These are phyloP conservation scores for Cytospora piceicola DNA, from an alignment of 2,329 filamentous ascomycete genomes.

Conservation along the genomic window DNA sequence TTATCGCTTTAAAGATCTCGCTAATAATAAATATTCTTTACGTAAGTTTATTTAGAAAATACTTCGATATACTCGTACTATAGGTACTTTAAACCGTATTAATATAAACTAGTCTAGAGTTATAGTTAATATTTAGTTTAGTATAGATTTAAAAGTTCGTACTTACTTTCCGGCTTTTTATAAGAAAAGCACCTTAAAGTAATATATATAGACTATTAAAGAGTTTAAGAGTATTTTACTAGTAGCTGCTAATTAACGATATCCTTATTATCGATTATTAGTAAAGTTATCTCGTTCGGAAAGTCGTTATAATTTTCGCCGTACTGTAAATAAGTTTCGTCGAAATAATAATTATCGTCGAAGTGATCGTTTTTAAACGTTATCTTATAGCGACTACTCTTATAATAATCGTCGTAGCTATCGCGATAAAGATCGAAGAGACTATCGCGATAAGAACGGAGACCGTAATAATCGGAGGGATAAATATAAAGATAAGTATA, in stretches of 20 bases:
- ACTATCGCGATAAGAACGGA: neutral
- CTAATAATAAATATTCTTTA: too few species aligned
- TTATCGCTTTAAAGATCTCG: too few species aligned
- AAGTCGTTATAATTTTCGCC: neutral
- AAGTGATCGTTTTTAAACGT: neutral
- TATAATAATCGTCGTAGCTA: neutral
- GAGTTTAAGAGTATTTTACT: neutral
- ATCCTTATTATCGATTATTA: neutral
- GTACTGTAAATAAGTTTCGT: neutral
- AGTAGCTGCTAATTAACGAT: neutral
- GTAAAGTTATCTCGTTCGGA: neutral
- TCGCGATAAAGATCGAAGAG: neutral
- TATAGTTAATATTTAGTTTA: neutral
- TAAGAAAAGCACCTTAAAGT: neutral
- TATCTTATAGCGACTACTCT: neutral
- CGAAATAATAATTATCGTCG: too few species aligned
- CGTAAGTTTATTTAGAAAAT: too few species aligned
- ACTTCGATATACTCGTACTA: too few species aligned
- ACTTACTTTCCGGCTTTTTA: neutral
- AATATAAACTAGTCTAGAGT: neutral
- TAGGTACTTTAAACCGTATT: too few species aligned
- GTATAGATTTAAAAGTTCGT: neutral
- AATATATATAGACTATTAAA: neutral
- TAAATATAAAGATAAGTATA: neutral
- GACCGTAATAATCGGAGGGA: too few species aligned